Percentiles rank a stretch among this genome's conserved stretches.
Evolutionary conservation across 805 yeast species (phyloP).

Genomic region (Schwanniomyces sp.): DNA sequence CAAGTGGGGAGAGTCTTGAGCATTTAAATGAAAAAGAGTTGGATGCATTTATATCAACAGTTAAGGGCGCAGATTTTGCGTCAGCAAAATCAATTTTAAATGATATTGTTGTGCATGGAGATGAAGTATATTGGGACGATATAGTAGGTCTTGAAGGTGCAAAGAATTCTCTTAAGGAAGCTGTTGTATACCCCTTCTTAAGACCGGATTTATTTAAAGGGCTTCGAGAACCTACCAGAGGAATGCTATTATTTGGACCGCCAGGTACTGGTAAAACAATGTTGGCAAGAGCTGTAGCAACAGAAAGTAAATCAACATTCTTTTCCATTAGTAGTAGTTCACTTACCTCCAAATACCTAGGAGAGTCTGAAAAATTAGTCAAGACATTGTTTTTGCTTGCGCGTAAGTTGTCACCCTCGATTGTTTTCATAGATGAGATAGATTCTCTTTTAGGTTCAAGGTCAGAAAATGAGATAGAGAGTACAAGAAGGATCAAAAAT

Average conservation of each 20-base stretch:
- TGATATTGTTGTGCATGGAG: slow-evolving; percentile 87
- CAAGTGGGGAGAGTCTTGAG: slow-evolving; percentile 3
- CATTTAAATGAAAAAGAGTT: slow-evolving; percentile 26
- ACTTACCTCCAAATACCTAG: slow-evolving; percentile 81
- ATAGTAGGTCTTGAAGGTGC: slow-evolving; percentile 92
- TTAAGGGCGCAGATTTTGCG: slow-evolving; percentile 70
- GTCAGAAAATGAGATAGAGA: slow-evolving; percentile 77
- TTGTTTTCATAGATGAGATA: slow-evolving; percentile 94
- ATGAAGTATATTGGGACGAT: slow-evolving; percentile 92
- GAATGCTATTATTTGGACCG: slow-evolving; percentile 96
- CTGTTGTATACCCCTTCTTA: slow-evolving; percentile 93
- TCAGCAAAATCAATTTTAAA: slow-evolving; percentile 84
- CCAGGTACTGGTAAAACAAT: slow-evolving; percentile 99
- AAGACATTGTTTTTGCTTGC: slow-evolving; percentile 86
- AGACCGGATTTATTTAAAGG: slow-evolving; percentile 93
- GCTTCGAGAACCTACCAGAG: slow-evolving; percentile 88
- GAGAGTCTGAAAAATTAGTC: slow-evolving; percentile 92
- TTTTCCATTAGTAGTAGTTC: slow-evolving; percentile 90
- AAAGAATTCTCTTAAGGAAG: slow-evolving; percentile 84
- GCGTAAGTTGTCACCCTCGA: slow-evolving; percentile 82
- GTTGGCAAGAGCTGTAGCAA: slow-evolving; percentile 96
- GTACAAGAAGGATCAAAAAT: slow-evolving; percentile 85
- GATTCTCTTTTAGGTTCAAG: slow-evolving; percentile 86
- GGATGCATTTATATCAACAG: slow-evolving; percentile 41
- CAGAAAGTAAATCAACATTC: slow-evolving; percentile 90